A percentile compares a stretch with the other conserved stretches of the same genome.
Evolutionary conservation across 352 stramenopile species (phyloP).

Genomic region (Globisporangium middletonii): DNA sequence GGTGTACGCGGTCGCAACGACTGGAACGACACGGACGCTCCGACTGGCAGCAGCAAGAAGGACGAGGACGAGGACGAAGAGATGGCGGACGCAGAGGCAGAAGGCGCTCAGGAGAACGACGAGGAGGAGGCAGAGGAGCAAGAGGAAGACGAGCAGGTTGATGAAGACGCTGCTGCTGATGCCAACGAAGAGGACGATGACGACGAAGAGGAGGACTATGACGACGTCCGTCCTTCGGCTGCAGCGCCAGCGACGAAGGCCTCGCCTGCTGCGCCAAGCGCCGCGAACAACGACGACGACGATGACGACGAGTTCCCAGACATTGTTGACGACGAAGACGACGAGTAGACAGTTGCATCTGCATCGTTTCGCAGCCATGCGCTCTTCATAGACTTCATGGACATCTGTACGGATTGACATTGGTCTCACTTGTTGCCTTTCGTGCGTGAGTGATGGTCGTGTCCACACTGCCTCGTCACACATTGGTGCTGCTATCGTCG

Average conservation of each 20-base stretch:
- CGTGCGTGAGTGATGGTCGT: no score
- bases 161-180: constrained; percentile 18
- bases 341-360: constrained; percentile 22
- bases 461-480: no score
- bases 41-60: background rate
- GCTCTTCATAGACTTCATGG: no score
- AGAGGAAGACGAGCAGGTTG: constrained; percentile 16
- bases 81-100: constrained; percentile 19
- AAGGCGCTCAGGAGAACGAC: no score
- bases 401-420: no score
- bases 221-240: constrained; percentile 8
- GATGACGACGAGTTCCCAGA: constrained; percentile 81
- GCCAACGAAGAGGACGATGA: constrained; percentile 15
- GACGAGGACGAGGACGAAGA: constrained; percentile 17
- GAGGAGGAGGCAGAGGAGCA: constrained; percentile 1
- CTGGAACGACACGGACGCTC: constrained; percentile 21
- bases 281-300: constrained; percentile 14
- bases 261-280: background rate
- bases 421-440: no score
- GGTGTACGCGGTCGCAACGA: constrained; percentile 30
- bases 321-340: constrained; percentile 68
- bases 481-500: no score
- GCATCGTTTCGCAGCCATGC: no score
- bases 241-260: background rate
- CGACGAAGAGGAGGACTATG: constrained; percentile 10